Conservation (phyloP, 192 early-diverging fungal species). For the Coemansia interrupta region DNA sequence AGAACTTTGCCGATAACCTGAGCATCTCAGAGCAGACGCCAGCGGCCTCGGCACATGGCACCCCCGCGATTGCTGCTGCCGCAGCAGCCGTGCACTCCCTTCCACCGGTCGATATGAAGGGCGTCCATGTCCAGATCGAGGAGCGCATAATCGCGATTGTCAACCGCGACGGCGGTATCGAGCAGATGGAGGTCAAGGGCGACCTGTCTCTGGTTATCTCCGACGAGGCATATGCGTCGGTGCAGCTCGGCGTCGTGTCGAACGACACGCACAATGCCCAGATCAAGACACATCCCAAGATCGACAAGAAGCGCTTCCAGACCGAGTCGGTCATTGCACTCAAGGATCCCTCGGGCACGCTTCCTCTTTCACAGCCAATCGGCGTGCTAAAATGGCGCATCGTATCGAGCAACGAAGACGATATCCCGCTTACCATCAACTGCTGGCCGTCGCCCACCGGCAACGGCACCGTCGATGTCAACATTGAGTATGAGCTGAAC, state of each 20-base stretch:
- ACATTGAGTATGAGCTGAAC: conserved; percentile 93
- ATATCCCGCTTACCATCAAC: conserved; percentile 81
- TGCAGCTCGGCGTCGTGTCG: conserved; percentile 63
- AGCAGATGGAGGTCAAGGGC: conserved; percentile 93
- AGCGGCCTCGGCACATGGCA: neutral
- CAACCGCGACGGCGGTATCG: conserved; percentile 87
- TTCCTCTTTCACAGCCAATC: conserved; percentile 81
- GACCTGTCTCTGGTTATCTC: conserved; percentile 77
- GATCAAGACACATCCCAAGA: conserved; percentile 97
- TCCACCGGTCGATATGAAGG: conserved; percentile 56
- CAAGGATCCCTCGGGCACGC: conserved; percentile 74
- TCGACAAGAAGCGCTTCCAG: conserved; percentile 87
- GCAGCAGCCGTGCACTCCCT: conserved; percentile 7
- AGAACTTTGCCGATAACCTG: conserved; percentile 33
- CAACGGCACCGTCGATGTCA: conserved; percentile 86
- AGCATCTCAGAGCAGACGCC: conserved; percentile 19
- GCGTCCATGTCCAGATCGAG: conserved; percentile 82
- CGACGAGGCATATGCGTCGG: conserved; percentile 59
- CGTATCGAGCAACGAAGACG: conserved; percentile 75
- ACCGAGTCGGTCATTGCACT: conserved; percentile 69
- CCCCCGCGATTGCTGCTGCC: conserved; percentile 8
- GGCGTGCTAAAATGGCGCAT: conserved; percentile 89
- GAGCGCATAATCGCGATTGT: conserved; percentile 82
- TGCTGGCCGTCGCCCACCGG: conserved; percentile 95
- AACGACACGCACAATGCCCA: conserved; percentile 67